Evolutionary conservation across 805 yeast species (phyloP).

Genomic region (Candida schatavii): DNA sequence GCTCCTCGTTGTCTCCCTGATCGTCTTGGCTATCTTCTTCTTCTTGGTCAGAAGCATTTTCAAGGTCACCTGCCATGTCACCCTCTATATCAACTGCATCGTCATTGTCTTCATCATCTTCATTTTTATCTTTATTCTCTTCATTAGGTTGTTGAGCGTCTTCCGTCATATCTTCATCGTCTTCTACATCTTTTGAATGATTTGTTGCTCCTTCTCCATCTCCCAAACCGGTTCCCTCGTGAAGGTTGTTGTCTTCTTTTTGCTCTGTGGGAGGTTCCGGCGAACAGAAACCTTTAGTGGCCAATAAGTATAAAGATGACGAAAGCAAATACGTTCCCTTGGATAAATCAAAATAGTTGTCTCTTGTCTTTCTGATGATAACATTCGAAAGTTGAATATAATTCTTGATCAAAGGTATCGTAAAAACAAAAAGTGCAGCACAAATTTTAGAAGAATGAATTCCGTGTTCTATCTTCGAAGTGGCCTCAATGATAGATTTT

Average conservation of each 20-base stretch:
- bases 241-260: constrained; percentile 56
- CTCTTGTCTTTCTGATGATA: constrained; percentile 43
- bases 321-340: constrained; percentile 62
- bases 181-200: constrained; percentile 80
- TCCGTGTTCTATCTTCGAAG: constrained; percentile 38
- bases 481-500: constrained; percentile 27
- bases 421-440: constrained; percentile 50
- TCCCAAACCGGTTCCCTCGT: constrained; percentile 90
- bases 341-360: constrained; percentile 52
- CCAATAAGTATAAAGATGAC: constrained; percentile 53
- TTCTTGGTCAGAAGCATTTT: constrained; percentile 72
- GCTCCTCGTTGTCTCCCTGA: constrained; percentile 50
- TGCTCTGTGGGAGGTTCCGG: constrained; percentile 77
- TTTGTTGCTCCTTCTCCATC: constrained; percentile 87
- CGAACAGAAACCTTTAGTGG: constrained; percentile 86
- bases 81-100: constrained; percentile 95
- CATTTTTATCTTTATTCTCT: constrained; percentile 58
- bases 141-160: constrained; percentile 71
- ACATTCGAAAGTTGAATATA: constrained; percentile 50
- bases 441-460: constrained; percentile 33
- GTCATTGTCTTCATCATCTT: constrained; percentile 70
- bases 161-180: constrained; percentile 86
- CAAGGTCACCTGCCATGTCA: constrained; percentile 93
- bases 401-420: constrained; percentile 61
- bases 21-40: constrained; percentile 50